Percentiles rank a stretch among this genome's conserved stretches.
phyloP scores from a whole-genome alignment of 805 yeast genomes.

The Isabelozyma gotoi region DNA sequence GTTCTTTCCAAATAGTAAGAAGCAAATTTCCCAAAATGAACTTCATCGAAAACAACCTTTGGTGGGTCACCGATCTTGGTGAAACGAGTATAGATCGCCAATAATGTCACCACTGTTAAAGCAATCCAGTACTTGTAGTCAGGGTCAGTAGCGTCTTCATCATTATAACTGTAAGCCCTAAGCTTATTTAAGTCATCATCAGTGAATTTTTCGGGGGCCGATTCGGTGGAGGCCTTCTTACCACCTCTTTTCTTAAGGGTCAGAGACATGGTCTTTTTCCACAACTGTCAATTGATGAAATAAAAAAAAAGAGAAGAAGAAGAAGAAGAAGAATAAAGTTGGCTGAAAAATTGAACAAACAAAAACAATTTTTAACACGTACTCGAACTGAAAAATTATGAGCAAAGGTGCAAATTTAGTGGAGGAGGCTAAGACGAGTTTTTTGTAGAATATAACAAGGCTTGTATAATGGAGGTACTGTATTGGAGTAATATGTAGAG shows the following conservation, averaged over 20 bases:
- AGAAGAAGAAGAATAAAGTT: neutral
- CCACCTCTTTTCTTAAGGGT: slow-evolving; percentile 24
- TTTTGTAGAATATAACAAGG: no score
- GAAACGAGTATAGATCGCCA: slow-evolving; percentile 57
- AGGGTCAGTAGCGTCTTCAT: slow-evolving; percentile 20
- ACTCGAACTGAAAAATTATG: neutral
- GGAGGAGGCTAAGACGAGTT: no score
- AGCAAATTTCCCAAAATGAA: slow-evolving; percentile 84
- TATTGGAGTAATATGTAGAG: no score
- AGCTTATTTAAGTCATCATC: slow-evolving; percentile 2
- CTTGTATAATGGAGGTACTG: no score
- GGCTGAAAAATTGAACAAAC: neutral
- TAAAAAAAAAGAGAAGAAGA: neutral
- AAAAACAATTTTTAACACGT: neutral
- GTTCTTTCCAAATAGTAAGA: slow-evolving; percentile 85
- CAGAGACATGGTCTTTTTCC: slow-evolving; percentile 27
- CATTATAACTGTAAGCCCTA: slow-evolving; percentile 1
- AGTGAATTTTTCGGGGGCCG: slow-evolving; percentile 1
- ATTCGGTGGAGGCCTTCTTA: slow-evolving; percentile 15
- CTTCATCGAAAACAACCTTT: slow-evolving; percentile 84
- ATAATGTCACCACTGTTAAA: slow-evolving; percentile 34
- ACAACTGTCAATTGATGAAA: neutral
- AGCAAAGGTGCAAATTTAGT: neutral
- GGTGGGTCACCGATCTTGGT: slow-evolving; percentile 61
- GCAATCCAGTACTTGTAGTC: slow-evolving; percentile 33